These are phyloP conservation scores for Xylaria venustula DNA, from an alignment of 495 filamentous ascomycete species.

Conservation along the genomic window DNA sequence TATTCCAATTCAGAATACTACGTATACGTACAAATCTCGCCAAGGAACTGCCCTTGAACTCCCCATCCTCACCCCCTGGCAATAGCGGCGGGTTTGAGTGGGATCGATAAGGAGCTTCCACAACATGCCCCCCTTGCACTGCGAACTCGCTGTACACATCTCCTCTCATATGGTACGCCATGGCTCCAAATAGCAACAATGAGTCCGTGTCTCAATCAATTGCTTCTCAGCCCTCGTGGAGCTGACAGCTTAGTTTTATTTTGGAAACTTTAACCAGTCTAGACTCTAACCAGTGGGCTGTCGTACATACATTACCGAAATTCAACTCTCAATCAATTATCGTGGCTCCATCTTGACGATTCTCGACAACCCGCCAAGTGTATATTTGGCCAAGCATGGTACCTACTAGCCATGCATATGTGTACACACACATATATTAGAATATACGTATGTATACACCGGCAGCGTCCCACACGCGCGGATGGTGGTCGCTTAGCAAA, in stretches of 20 bases:
- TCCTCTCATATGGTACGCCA: conserved; percentile 7
- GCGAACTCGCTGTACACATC: conserved; percentile 6
- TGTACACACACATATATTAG: background rate
- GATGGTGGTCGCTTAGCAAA: conserved; percentile 10
- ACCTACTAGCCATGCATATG: background rate
- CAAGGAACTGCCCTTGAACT: background rate
- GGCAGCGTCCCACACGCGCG: conserved; percentile 7
- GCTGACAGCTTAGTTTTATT: conserved; percentile 6
- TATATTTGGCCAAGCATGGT: background rate
- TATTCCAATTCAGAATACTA: no score
- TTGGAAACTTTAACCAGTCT: conserved; percentile 3
- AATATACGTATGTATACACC: background rate
- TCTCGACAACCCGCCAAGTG: background rate
- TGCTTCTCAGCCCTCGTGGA: conserved; percentile 6
- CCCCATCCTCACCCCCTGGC: background rate
- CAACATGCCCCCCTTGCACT: background rate
- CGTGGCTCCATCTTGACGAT: background rate
- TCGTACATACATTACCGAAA: conserved; percentile 7
- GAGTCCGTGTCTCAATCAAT: background rate
- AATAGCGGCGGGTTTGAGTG: background rate
- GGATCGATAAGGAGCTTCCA: background rate
- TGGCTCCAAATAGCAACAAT: conserved; percentile 13
- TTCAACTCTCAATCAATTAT: background rate
- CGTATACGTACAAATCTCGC: no score
- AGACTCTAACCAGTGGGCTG: background rate